Percentiles rank a stretch among this genome's conserved stretches.
Conservation (phyloP, 805 yeast species). For the Candida suzukii region DNA sequence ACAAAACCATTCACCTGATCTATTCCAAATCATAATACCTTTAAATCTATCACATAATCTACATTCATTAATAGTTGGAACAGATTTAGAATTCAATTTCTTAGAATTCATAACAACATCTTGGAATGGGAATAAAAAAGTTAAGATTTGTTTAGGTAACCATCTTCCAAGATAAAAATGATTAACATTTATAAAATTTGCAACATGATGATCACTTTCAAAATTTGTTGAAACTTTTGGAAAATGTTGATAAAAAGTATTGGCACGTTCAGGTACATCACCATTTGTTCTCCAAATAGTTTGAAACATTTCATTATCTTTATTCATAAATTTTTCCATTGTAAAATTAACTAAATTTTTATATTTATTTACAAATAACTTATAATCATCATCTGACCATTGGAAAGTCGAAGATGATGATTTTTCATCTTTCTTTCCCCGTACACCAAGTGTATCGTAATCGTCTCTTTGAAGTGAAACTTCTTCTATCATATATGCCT, state of each 20-base stretch:
- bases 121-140: slow-evolving; percentile 22
- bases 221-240: slow-evolving; percentile 25
- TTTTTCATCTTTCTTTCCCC: too few relatives aligned
- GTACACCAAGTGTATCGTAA: slow-evolving; percentile 5
- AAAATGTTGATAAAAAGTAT: slow-evolving; percentile 23
- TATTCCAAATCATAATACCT: slow-evolving; percentile 21
- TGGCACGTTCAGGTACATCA: slow-evolving; percentile 20
- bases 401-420: too few relatives aligned
- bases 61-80: slow-evolving; percentile 26
- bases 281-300: slow-evolving; percentile 20
- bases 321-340: slow-evolving; percentile 13
- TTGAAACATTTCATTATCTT: slow-evolving; percentile 21
- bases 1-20: slow-evolving; percentile 25
- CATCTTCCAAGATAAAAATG: slow-evolving; percentile 27
- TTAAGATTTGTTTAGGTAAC: slow-evolving; percentile 22
- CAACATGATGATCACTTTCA: slow-evolving; percentile 25
- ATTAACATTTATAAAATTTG: slow-evolving; percentile 18
- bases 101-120: slow-evolving; percentile 6
- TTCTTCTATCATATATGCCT: slow-evolving; percentile 12
- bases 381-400: neutral
- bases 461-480: slow-evolving; percentile 17
- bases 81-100: slow-evolving; percentile 20
- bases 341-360: slow-evolving; percentile 7
- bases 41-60: slow-evolving; percentile 18
- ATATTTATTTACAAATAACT: slow-evolving; percentile 2